A percentile compares a stretch with the other conserved stretches of the same genome.
Conservation (phyloP, 495 filamentous ascomycete species). For the Aspergillus mulundensis region DNA sequence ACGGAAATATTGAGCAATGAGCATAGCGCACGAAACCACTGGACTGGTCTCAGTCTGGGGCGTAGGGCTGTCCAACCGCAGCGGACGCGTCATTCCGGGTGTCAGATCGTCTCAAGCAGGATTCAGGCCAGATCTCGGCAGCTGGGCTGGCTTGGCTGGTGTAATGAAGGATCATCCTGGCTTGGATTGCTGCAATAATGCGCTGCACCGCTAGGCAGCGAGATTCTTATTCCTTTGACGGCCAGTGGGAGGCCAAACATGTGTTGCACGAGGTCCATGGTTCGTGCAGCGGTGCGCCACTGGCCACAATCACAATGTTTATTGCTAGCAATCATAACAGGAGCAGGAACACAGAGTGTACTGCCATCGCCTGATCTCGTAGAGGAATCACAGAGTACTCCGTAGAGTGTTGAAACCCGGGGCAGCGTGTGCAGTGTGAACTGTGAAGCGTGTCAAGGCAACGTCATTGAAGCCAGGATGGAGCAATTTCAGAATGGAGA, state of each 20-base stretch:
- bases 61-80: background rate
- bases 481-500: background rate
- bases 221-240: background rate
- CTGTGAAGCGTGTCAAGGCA: too few species aligned
- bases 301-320: too few species aligned
- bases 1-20: too few species aligned
- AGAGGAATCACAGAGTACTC: too few species aligned
- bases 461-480: too few species aligned
- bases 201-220: background rate
- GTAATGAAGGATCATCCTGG: background rate
- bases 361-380: too few species aligned
- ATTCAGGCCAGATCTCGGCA: background rate
- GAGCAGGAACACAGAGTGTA: too few species aligned
- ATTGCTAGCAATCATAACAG: too few species aligned
- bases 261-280: background rate
- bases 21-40: too few species aligned
- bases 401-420: too few species aligned
- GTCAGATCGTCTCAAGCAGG: background rate
- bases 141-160: background rate
- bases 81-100: background rate
- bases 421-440: too few species aligned
- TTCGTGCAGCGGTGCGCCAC: background rate
- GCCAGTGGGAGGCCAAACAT: background rate
- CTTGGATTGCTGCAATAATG: background rate
- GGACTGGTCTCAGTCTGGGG: too few species aligned